Evolutionary conservation across 2,329 filamentous ascomycete genomes (phyloP).

Genomic region (Diaporthe humulicola): DNA sequence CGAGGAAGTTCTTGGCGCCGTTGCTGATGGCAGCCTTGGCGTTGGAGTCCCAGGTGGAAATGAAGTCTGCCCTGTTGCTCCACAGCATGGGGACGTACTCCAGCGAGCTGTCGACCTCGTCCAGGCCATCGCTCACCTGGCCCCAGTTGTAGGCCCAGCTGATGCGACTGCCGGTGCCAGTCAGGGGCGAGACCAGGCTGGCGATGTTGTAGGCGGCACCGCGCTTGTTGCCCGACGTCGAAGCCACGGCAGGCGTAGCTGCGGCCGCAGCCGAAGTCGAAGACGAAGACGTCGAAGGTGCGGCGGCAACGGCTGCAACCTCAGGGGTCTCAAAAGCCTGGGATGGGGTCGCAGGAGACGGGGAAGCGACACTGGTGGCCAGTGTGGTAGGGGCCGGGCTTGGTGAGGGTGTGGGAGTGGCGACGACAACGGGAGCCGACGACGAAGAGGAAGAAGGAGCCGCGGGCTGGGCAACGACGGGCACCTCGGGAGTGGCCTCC

Average conservation of each 20-base stretch:
- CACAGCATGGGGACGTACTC: constrained; percentile 78
- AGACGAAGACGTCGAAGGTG: constrained; percentile 28
- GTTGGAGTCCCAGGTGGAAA: constrained; percentile 62
- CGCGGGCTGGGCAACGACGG: not conserved
- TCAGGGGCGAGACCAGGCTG: constrained; percentile 65
- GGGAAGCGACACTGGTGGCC: constrained; percentile 33
- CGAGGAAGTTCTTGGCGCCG: constrained; percentile 70
- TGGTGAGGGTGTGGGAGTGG: constrained; percentile 38
- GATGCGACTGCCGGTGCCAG: constrained; percentile 55
- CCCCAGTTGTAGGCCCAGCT: constrained; percentile 81
- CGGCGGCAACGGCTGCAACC: constrained; percentile 11
- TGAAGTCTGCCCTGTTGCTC: constrained; percentile 61
- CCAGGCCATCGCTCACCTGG: constrained; percentile 56
- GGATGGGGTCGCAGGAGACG: constrained; percentile 38
- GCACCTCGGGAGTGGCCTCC: constrained; percentile 10
- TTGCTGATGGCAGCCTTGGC: constrained; percentile 64
- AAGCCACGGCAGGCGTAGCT: constrained; percentile 38
- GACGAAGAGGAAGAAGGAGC: constrained; percentile 9
- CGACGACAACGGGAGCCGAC: constrained; percentile 27
- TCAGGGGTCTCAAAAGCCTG: constrained; percentile 24
- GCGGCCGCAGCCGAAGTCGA: constrained; percentile 42
- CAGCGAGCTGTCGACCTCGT: constrained; percentile 51
- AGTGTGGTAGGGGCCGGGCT: constrained; percentile 32
- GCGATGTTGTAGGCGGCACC: constrained; percentile 77
- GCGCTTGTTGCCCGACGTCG: constrained; percentile 65